Evolutionary conservation across 176 grass and related monocot genomes (phyloP).

Genomic region (Otatea glauca): DNA sequence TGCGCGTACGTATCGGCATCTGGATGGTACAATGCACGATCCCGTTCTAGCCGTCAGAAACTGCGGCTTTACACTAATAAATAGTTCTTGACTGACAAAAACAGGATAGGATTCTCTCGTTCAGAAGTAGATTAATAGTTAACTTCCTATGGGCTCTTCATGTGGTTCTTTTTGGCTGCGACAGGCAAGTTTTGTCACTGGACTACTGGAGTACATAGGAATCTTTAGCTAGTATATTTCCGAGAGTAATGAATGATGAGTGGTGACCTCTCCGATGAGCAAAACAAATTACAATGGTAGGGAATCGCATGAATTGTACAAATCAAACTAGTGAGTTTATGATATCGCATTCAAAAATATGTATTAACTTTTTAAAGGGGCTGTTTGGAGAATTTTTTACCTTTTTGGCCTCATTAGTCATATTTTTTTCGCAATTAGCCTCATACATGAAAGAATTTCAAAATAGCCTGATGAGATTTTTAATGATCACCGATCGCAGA

Average conservation of each 20-base stretch:
- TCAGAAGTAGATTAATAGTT: neutral
- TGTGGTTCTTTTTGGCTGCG: too few species aligned
- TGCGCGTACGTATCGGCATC: conserved; percentile 33
- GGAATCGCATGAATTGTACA: neutral
- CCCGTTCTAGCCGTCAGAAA: neutral
- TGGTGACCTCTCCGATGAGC: neutral
- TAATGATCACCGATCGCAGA: too few species aligned
- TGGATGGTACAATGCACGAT: neutral
- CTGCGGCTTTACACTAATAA: neutral
- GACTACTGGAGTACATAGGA: neutral
- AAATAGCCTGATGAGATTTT: too few species aligned
- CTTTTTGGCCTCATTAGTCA: too few species aligned
- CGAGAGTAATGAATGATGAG: neutral
- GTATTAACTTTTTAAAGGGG: neutral
- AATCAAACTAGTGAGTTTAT: neutral
- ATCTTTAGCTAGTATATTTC: neutral
- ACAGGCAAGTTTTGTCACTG: neutral
- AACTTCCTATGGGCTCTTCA: neutral
- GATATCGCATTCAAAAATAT: neutral
- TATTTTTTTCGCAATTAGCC: too few species aligned
- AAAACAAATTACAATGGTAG: neutral
- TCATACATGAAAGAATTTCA: too few species aligned
- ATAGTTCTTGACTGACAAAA: neutral
- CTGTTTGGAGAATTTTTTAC: too few species aligned
- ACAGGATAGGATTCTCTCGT: neutral